These are phyloP conservation scores for Tetraselmis chui DNA, from an alignment of 139 green algal species.

Conservation along the genomic window DNA sequence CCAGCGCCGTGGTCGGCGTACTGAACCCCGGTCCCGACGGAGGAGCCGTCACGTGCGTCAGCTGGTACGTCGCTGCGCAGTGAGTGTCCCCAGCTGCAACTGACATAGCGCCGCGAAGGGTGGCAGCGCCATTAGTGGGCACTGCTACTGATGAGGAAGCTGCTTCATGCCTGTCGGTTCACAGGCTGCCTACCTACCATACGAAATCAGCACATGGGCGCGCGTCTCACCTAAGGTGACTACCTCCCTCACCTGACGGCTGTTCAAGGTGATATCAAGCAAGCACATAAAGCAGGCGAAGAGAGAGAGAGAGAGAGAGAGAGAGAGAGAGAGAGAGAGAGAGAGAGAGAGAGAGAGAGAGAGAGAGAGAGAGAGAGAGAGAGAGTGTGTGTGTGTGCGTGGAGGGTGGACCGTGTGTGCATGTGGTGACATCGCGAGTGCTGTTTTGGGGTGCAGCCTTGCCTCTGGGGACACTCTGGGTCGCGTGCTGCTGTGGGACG, in stretches of 20 bases:
- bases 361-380: no score
- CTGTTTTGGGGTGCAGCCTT: conserved; percentile 35
- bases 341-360: no score
- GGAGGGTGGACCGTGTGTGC: background rate
- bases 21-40: conserved; percentile 52
- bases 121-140: no score
- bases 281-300: no score
- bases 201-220: background rate
- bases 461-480: conserved; percentile 66
- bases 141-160: background rate
- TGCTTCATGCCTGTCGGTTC: background rate
- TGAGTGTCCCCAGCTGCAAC: no score
- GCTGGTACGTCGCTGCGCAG: conserved; percentile 41
- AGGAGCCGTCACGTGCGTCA: conserved; percentile 52
- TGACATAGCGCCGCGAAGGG: no score
- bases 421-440: background rate
- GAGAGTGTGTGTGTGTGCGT: background rate
- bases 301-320: no score
- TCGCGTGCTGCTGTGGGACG: conserved; percentile 67
- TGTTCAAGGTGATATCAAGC: background rate
- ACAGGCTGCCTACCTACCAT: background rate
- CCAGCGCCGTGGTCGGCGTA: conserved; percentile 8
- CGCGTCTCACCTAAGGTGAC: background rate
- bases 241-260: no score
- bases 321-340: no score